Conservation (phyloP, 345 rosid genomes). For the Brassica juncea region DNA sequence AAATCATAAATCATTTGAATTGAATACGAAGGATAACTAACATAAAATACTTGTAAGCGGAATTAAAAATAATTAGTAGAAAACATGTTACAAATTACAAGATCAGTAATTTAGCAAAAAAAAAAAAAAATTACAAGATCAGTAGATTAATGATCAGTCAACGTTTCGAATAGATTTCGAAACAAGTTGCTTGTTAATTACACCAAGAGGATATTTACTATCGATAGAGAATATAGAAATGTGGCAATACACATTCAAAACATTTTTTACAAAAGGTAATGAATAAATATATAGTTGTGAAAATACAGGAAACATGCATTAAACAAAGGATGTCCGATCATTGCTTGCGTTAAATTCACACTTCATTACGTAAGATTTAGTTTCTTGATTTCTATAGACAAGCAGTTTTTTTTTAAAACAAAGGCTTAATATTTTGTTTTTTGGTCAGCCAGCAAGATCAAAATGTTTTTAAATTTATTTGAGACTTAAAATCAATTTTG, state of each 20-base stretch:
- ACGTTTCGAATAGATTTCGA: background rate
- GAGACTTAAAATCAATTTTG: conserved; percentile 4
- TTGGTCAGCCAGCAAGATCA: conserved; percentile 5
- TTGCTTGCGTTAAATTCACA: conserved; percentile 33
- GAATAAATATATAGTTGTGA: background rate
- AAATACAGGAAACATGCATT: conserved; percentile 43
- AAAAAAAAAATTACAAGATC: no score
- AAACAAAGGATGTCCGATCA: conserved; percentile 38
- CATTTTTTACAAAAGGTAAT: background rate
- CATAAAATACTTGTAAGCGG: background rate
- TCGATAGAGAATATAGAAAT: conserved; percentile 2
- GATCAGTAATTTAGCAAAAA: no score
- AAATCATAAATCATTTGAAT: background rate
- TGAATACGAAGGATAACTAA: background rate
- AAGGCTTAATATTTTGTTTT: background rate
- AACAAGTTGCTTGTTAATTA: background rate
- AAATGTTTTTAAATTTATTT: background rate
- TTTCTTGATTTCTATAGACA: conserved; percentile 28
- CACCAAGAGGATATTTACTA: background rate
- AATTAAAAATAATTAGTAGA: background rate
- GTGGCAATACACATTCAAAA: background rate
- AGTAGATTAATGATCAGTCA: background rate
- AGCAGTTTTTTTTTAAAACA: background rate
- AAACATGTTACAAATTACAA: background rate
- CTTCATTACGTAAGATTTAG: conserved; percentile 37